phyloP scores from a whole-genome alignment of 2,329 filamentous ascomycete species.

The Clonostachys rhizophaga region DNA sequence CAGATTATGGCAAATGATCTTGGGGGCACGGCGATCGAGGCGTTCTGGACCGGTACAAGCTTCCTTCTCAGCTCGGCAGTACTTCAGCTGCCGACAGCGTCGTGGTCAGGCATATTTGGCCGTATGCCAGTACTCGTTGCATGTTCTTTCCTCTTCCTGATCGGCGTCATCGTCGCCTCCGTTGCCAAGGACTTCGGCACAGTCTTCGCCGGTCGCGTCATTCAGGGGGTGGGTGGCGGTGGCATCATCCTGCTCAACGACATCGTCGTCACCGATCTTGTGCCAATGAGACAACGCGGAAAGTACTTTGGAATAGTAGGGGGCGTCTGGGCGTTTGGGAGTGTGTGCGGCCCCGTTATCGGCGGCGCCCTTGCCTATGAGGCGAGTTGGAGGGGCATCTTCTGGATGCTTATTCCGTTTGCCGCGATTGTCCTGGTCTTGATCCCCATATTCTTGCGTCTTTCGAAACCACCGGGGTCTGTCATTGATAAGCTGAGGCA shows the following conservation, averaged over 20 bases:
- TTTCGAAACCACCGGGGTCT: not conserved
- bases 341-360: conserved; percentile 19
- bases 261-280: conserved; percentile 33
- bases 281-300: conserved; percentile 39
- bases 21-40: conserved; percentile 41
- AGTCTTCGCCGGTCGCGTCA: conserved; percentile 39
- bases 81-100: conserved; percentile 42
- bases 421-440: not conserved
- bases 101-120: conserved; percentile 43
- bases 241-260: conserved; percentile 26
- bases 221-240: conserved; percentile 42
- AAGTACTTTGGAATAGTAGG: conserved; percentile 28
- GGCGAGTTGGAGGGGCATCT: conserved; percentile 11
- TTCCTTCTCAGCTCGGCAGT: conserved; percentile 12
- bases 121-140: conserved; percentile 32
- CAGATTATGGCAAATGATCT: not conserved
- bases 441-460: not conserved
- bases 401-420: conserved; percentile 14
- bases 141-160: conserved; percentile 37
- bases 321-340: conserved; percentile 21
- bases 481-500: conserved; percentile 6
- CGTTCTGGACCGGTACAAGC: conserved; percentile 63
- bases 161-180: conserved; percentile 48
- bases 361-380: conserved; percentile 10
- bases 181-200: conserved; percentile 33